phyloP scores from a whole-genome alignment of 306 rosid species.

The Pyrus communis region DNA sequence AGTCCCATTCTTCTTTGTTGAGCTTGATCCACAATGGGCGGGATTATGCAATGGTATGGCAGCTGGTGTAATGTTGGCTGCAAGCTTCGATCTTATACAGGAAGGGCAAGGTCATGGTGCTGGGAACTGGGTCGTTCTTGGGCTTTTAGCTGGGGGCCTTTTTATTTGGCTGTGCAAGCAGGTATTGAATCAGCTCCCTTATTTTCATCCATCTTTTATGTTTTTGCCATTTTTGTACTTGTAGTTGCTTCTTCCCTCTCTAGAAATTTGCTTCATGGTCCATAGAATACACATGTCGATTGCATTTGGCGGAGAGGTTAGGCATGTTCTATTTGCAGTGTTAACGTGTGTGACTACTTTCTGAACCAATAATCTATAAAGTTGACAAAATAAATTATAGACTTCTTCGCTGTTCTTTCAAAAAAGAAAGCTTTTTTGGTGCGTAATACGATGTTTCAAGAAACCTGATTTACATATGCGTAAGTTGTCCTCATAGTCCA shows the following conservation, averaged over 20 bases:
- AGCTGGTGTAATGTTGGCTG: conserved; percentile 99
- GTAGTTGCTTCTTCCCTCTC: background rate
- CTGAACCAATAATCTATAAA: background rate
- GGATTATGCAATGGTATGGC: conserved; percentile 99
- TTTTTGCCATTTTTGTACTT: conserved; percentile 1
- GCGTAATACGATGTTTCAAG: background rate
- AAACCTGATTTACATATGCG: background rate
- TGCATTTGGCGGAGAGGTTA: conserved; percentile 1
- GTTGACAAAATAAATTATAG: background rate
- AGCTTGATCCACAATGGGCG: conserved; percentile 97
- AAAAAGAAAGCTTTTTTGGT: background rate
- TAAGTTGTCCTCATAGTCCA: background rate
- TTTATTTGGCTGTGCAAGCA: conserved; percentile 91
- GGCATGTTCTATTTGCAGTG: background rate
- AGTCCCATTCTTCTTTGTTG: conserved; percentile 96
- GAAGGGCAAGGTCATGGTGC: conserved; percentile 89
- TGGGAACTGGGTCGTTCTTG: conserved; percentile 88
- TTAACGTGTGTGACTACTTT: background rate
- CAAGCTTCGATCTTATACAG: conserved; percentile 88
- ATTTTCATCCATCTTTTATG: background rate
- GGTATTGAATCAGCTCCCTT: conserved; percentile 36
- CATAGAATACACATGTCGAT: background rate
- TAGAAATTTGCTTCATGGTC: background rate
- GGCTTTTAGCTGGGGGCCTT: conserved; percentile 81
- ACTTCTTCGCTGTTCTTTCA: background rate